Base-by-base conservation (phyloP, 1,284 basidiomycete genomes). In the Pterulicium gracile region DNA sequence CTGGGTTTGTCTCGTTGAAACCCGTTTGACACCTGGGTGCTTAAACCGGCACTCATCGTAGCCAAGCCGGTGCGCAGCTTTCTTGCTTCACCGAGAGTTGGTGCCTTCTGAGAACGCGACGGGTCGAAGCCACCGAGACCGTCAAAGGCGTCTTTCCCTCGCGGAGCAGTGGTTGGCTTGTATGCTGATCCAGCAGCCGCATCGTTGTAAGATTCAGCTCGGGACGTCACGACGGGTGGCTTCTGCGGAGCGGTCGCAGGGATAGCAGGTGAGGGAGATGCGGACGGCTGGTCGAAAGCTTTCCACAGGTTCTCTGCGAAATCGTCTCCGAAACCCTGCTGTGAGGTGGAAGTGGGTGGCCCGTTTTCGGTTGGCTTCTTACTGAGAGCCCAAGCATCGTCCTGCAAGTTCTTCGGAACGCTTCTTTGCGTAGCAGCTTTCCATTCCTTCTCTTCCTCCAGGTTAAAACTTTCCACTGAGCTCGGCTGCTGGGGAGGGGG, bases 11-110 rank as follows among this genome's bases (percentile, higher is more conserved):
- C 36, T 17, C 36, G 36, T 4, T 39, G 36, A n/a, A n/a, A n/a
- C n/a, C n/a, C n/a, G 36, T 17, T 39, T 17, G 4, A 7, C n/a
- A 7, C 19, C 36, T 39, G 36, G 19, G 5, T 7, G 19, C 4
- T 7, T 13, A 55, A 51, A 1, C 54, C 45, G 34, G 44, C 41
- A 7, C 51, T 51, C 10, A 69, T 66, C 34, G 65, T 65, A 15
- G 78, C 79, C 42, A 83, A 55, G 3, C 81, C 82, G 5, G 82
- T 84, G 42, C 81, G 68, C 48, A 79, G 59, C 56, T 79, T 80
- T 43, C 83, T 69, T 23, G 81, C 84, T 56, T 88, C 83, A n/a
- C 75, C 85, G 3, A 88, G 65, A 1, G 85, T 88, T 19, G 77
- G 81, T 15, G 74, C 7, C 36, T 39, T 39, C 36, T 39, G 7